Base-by-base conservation (phyloP, 176 grass and related monocot genomes). In the Alloteropsis semialata region DNA sequence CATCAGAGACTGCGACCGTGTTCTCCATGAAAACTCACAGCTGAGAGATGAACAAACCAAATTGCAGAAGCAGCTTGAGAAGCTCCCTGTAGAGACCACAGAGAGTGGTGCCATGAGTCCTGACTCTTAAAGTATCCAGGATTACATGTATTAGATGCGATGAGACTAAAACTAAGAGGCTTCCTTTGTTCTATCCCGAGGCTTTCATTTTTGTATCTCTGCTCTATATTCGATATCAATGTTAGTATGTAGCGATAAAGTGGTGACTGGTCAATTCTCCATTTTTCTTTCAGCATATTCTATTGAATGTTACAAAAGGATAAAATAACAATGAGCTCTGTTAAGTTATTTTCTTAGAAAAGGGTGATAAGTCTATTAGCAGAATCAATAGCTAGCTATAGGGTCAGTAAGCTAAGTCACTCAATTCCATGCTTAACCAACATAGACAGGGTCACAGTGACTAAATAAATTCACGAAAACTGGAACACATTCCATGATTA, bases 21-120 rank as follows among this genome's bases (percentile, higher is more conserved):
- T 96, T 48, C 68, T 85, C 49, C 91, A 77, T 5, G 87, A 99
- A 79, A 99, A 99, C 59, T 77, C 69, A 18, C 78, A 76, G 79
- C 96, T 98, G 75, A 88, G 84, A 83, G 78, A 83, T 32, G 84
- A 95, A 51, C 79, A 30, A 39, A 51, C 41, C 46, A 75, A 88
- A 43, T 83, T 98, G 49, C 66, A 74, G 79, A 76, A 88, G 88
- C 86, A 77, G 55, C 88, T 98, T n/a, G 84, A 95, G 71, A 57
- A 87, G 53, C 90, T 87, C 62, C 73, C 81, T 70, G 60, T 79
- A 85, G 51, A 84, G 75, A 64, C 36, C 36, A 75, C 59, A 79
- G 76, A 94, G 66, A 43, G 39, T 85, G 45, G 57, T 29, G 12
- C 36, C 65, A 73, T 81, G 46, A 27, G 38, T 58, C 79, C 58